A percentile compares a stretch with the other conserved stretches of the same genome.
phyloP scores from a whole-genome alignment of 108 stramenopile genomes.

The Conticribra weissflogii region DNA sequence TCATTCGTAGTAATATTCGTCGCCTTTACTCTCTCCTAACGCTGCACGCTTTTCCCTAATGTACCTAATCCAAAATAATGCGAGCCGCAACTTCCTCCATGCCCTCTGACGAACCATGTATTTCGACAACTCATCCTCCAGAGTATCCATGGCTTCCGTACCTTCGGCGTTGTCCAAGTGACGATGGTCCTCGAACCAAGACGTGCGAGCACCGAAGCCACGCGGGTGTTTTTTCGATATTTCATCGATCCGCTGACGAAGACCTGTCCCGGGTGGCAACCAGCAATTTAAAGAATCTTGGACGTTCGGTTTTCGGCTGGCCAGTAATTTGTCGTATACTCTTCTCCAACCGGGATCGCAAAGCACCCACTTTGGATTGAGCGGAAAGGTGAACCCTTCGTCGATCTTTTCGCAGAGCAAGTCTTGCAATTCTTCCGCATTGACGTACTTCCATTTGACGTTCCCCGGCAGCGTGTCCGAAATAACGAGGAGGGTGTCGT shows the following conservation, averaged over 20 bases:
- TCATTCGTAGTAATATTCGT: too few species aligned
- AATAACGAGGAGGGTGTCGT: conserved; percentile 61
- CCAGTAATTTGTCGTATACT: conserved; percentile 64
- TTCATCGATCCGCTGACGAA: conserved; percentile 63
- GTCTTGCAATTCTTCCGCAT: conserved; percentile 48
- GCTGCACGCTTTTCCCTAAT: conserved; percentile 14
- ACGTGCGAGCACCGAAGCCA: conserved; percentile 44
- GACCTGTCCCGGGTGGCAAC: conserved; percentile 59
- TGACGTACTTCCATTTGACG: conserved; percentile 56
- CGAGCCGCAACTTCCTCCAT: conserved; percentile 25
- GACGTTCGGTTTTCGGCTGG: conserved; percentile 47
- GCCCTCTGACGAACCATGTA: conserved; percentile 29
- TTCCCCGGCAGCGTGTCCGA: conserved; percentile 46
- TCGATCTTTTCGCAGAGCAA: conserved; percentile 53
- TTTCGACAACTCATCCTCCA: conserved; percentile 11
- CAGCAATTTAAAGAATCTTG: conserved; percentile 59
- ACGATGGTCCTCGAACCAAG: not conserved
- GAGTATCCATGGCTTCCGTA: conserved; percentile 20
- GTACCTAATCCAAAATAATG: conserved; percentile 33
- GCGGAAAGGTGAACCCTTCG: conserved; percentile 57
- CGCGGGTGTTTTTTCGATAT: conserved; percentile 58
- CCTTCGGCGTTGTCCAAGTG: conserved; percentile 7
- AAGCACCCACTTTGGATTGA: conserved; percentile 55
- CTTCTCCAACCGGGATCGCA: conserved; percentile 78
- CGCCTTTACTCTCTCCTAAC: too few species aligned